Percentiles rank a stretch among this genome's conserved stretches.
Conservation (phyloP, 805 yeast species). For the Allodekkera sacchari region DNA sequence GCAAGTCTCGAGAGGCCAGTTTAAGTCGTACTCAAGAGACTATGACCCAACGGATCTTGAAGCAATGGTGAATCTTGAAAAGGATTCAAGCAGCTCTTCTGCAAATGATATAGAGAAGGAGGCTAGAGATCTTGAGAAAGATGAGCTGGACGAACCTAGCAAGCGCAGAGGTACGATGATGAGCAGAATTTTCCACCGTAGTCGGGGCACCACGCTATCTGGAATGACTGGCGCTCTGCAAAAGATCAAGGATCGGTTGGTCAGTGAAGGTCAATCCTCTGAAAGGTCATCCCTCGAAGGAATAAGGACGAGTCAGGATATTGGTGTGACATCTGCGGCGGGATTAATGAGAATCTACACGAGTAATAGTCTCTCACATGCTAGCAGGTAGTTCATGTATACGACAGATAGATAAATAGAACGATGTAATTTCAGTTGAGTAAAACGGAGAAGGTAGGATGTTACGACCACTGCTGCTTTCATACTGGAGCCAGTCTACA, state of each 20-base stretch:
- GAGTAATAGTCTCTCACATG: constrained; percentile 5
- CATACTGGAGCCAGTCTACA: no score
- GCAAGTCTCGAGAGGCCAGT: constrained; percentile 44
- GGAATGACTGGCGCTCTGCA: no score
- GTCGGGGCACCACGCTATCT: no score
- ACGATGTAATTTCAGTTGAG: no score
- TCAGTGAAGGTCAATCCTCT: constrained; percentile 15
- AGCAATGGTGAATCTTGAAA: not conserved
- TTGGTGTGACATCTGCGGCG: constrained; percentile 16
- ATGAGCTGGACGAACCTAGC: constrained; percentile 1
- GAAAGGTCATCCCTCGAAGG: constrained; percentile 16
- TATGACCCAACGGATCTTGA: constrained; percentile 7
- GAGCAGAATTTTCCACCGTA: not conserved
- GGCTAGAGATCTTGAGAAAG: constrained; percentile 1
- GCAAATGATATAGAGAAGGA: constrained; percentile 17
- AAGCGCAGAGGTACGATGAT: constrained; percentile 1
- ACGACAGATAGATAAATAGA: no score
- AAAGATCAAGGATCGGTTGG: constrained; percentile 16
- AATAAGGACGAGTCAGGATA: constrained; percentile 18
- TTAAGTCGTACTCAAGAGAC: constrained; percentile 15
- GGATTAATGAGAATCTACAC: constrained; percentile 17
- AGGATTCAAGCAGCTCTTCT: not conserved
- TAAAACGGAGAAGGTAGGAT: no score
- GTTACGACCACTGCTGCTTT: no score
- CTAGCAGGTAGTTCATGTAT: no score